phyloP scores from a whole-genome alignment of 2,329 filamentous ascomycete genomes.

The Hysterium pulicare region DNA sequence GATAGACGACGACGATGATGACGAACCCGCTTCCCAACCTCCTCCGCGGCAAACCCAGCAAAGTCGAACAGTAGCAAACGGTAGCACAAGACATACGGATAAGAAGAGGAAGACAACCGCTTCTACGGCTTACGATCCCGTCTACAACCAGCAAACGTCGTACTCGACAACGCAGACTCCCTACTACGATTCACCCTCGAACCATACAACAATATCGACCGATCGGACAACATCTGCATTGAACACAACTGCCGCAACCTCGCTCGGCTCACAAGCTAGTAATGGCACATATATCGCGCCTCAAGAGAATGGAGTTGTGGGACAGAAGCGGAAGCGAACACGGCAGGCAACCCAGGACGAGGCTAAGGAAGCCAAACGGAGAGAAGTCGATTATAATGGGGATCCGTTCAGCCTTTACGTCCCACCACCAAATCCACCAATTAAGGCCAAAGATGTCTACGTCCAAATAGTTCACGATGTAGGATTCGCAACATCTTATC shows the following conservation, averaged over 20 bases:
- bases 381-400: constrained; percentile 65
- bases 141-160: constrained; percentile 67
- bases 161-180: constrained; percentile 74
- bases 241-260: constrained; percentile 86
- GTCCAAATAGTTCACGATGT: constrained; percentile 60
- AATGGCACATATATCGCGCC: constrained; percentile 59
- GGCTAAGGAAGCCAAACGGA: constrained; percentile 61
- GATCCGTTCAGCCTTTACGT: constrained; percentile 77
- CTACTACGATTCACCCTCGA: constrained; percentile 62
- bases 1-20: constrained; percentile 49
- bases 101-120: constrained; percentile 73
- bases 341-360: constrained; percentile 79
- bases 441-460: constrained; percentile 71
- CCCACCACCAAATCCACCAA: constrained; percentile 80
- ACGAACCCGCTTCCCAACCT: constrained; percentile 16
- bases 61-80: constrained; percentile 38
- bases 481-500: constrained; percentile 26
- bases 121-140: constrained; percentile 62
- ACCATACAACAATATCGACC: constrained; percentile 72
- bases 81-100: constrained; percentile 52
- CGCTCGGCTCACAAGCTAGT: constrained; percentile 65
- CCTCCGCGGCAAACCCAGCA: constrained; percentile 21
- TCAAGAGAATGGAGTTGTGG: constrained; percentile 61
- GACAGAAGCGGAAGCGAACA: constrained; percentile 87
- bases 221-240: constrained; percentile 78